Evolutionary conservation across 2,329 filamentous ascomycete species (phyloP).

Genomic region (Harringtonia aguacate): DNA sequence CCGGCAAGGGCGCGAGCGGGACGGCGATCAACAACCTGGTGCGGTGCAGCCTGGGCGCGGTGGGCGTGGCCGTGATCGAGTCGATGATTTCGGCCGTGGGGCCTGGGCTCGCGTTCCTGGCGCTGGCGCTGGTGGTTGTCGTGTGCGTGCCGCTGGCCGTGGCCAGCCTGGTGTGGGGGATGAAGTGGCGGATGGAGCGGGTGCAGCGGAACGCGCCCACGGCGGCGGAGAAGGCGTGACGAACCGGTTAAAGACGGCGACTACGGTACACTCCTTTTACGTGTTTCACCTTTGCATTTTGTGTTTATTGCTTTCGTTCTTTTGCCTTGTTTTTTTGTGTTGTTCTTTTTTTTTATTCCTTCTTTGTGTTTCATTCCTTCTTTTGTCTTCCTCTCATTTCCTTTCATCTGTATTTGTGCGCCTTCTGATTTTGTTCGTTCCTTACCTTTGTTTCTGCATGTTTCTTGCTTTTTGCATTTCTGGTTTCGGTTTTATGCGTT

Average conservation of each 20-base stretch:
- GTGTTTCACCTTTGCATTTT: no score
- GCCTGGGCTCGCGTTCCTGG: neutral
- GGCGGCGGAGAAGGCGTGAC: neutral
- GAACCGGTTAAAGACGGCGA: no score
- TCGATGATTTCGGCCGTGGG: neutral
- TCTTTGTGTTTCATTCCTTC: no score
- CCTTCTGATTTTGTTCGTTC: no score
- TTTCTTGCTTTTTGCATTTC: no score
- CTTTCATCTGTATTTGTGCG: neutral
- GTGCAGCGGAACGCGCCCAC: neutral
- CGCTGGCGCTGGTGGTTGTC: neutral
- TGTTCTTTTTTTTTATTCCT: no score
- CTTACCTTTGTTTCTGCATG: no score
- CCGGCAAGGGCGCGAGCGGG: slow-evolving; percentile 1
- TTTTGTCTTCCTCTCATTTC: neutral
- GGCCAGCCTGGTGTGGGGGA: neutral
- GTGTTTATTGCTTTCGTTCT: no score
- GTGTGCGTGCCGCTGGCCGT: neutral
- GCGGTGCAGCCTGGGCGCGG: neutral
- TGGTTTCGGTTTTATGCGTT: no score
- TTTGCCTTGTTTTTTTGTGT: no score
- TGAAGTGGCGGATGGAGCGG: neutral
- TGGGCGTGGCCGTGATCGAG: neutral
- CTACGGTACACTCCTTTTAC: no score
- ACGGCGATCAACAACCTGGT: slow-evolving; percentile 2